Evolutionary conservation across 305 asterid genomes (phyloP).

Genomic region (Nicotiana rustica): DNA sequence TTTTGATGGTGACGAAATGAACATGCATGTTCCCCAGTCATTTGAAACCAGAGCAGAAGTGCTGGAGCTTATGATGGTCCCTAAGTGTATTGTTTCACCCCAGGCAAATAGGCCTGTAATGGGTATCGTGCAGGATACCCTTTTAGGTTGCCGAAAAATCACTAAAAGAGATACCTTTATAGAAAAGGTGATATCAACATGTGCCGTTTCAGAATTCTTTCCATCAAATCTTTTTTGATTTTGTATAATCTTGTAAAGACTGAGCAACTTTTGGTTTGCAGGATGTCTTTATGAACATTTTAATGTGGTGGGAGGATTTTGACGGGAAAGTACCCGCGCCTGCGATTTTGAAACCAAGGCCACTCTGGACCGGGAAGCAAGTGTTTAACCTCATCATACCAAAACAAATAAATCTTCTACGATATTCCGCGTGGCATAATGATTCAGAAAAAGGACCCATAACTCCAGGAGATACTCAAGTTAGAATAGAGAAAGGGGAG

Average conservation of each 20-base stretch:
- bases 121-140: slow-evolving; percentile 99
- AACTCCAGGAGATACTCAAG: slow-evolving; percentile 98
- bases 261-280: slow-evolving; percentile 45
- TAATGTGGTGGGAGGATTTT: slow-evolving; percentile 99
- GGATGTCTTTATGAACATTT: slow-evolving; percentile 98
- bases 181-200: slow-evolving; percentile 66
- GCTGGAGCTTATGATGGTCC: slow-evolving; percentile 97
- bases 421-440: slow-evolving; percentile 95
- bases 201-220: not conserved
- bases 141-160: slow-evolving; percentile 93
- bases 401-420: slow-evolving; percentile 84
- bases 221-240: not conserved
- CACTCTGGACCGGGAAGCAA: slow-evolving; percentile 99
- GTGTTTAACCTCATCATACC: slow-evolving; percentile 95
- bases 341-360: slow-evolving; percentile 92
- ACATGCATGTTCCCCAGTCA: slow-evolving; percentile 99
- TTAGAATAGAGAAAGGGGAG: slow-evolving; percentile 96
- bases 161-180: slow-evolving; percentile 97
- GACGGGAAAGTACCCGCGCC: slow-evolving; percentile 99
- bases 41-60: slow-evolving; percentile 99
- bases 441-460: slow-evolving; percentile 83
- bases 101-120: slow-evolving; percentile 98
- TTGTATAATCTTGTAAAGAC: not conserved
- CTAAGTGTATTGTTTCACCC: slow-evolving; percentile 96
- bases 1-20: slow-evolving; percentile 99